Evolutionary conservation across 1,284 basidiomycete genomes (phyloP).

Genomic region (Singerocomus rubriflavus): DNA sequence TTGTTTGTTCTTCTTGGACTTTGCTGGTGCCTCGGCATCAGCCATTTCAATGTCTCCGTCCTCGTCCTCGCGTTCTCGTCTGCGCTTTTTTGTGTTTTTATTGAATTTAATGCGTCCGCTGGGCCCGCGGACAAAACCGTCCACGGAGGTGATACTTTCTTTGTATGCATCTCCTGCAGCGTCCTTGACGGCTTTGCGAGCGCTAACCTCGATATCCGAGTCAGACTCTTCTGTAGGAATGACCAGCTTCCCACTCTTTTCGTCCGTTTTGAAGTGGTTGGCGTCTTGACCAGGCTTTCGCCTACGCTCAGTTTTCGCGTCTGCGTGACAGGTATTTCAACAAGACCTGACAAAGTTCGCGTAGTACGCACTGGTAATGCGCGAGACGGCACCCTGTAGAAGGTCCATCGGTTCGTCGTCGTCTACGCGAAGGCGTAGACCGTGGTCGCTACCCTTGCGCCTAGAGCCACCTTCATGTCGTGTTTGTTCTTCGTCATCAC

Average conservation of each 20-base stretch:
- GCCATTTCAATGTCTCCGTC: constrained; percentile 69
- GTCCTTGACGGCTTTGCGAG: constrained; percentile 42
- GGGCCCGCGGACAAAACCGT: constrained; percentile 84
- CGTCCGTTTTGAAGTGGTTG: constrained; percentile 84
- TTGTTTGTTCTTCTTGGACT: constrained; percentile 55
- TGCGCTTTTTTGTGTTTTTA: constrained; percentile 91
- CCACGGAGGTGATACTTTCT: constrained; percentile 77
- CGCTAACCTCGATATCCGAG: constrained; percentile 37
- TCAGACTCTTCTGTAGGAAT: constrained; percentile 66
- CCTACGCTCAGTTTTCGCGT: constrained; percentile 48
- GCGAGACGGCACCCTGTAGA: constrained; percentile 77
- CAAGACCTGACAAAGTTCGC: not conserved
- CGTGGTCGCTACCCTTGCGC: constrained; percentile 38
- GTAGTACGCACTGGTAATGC: constrained; percentile 65
- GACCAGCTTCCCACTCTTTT: constrained; percentile 85
- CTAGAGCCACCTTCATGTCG: constrained; percentile 34
- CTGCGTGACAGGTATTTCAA: constrained; percentile 36
- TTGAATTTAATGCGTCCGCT: constrained; percentile 92
- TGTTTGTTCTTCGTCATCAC: constrained; percentile 59
- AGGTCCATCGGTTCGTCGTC: constrained; percentile 97
- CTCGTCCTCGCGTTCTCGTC: constrained; percentile 60
- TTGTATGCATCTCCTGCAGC: constrained; percentile 82
- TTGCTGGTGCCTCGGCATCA: constrained; percentile 40
- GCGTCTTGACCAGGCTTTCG: constrained; percentile 87
- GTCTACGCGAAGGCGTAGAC: constrained; percentile 78